These are phyloP conservation scores for Adansonia madagascariensis DNA, from an alignment of 441 rosid species.

Conservation along the genomic window DNA sequence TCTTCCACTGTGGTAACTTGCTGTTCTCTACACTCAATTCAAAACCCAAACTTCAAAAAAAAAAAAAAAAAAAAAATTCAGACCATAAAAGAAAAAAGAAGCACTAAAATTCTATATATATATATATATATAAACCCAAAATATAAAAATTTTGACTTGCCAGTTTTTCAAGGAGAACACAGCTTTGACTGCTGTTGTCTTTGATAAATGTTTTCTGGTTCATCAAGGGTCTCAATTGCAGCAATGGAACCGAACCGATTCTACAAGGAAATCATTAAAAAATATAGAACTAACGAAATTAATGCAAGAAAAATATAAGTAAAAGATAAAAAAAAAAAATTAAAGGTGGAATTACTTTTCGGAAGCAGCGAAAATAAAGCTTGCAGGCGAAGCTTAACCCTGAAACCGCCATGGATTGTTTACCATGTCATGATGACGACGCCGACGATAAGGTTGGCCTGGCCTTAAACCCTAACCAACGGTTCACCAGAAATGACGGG, in stretches of 20 bases:
- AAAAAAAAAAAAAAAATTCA: too few species aligned
- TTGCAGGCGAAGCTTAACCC: constrained; percentile 50
- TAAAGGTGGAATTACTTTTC: constrained; percentile 39
- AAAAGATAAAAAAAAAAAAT: not conserved
- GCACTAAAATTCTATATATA: too few species aligned
- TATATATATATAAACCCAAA: too few species aligned
- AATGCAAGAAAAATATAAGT: not conserved
- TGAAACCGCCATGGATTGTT: constrained; percentile 49
- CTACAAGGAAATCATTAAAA: constrained; percentile 31
- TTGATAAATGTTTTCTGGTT: constrained; percentile 42
- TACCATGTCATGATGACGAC: constrained; percentile 27
- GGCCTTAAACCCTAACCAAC: constrained; percentile 37
- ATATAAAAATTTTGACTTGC: too few species aligned
- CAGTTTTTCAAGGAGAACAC: too few species aligned
- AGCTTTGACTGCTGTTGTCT: constrained; percentile 29
- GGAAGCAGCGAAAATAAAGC: constrained; percentile 42
- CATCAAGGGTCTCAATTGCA: constrained; percentile 48
- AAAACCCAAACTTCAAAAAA: constrained; percentile 7
- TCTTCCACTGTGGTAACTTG: constrained; percentile 54
- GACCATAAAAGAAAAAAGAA: too few species aligned
- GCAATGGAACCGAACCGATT: constrained; percentile 44
- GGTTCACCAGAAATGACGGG: constrained; percentile 19
- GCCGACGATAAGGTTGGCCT: constrained; percentile 18
- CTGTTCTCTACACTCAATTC: constrained; percentile 34
- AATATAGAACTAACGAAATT: not conserved